Base-by-base conservation (phyloP, 1,284 basidiomycete genomes). In the Wolfiporia cocos region DNA sequence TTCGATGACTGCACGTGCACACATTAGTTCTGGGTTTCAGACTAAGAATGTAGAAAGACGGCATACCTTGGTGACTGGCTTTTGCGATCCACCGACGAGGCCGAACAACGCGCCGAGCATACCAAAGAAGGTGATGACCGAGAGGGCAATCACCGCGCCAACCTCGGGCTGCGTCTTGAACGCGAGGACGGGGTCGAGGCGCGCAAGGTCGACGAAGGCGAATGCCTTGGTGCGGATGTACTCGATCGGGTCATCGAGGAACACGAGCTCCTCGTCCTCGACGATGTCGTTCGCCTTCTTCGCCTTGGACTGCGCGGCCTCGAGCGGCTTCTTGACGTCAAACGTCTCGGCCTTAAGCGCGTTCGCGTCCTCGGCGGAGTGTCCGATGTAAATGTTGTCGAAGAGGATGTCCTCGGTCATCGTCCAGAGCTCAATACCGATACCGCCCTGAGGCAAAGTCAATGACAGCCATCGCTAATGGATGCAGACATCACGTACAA, bases 381-480 rank as follows among this genome's bases (percentile, higher is more conserved):
- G 84, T 47, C 92, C 92, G 49, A 98, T 68, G 71, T 92, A 97
- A 59, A 98, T 81, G 75, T 96, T 93, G 69, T 92, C 82, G 65
- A 93, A 96, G 56, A 96, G 78, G 55, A 96, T 96, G 62, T 94
- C 89, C 68, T 96, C 92, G 37, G 92, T 94, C 94, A 97, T 98
- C 43, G 92, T 94, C 93, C 93, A 98, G 57, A 97, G 81, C 67
- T 98, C 93, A 49, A 97, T 93, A 62, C 93, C 93, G 52, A 97
- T 78, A 69, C 92, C 94, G 52, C 88, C 90, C 78, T 86, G 23
- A 34, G 39, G 18, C 1, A 37, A 17, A 43, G 2, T 49, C 39
- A 50, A 1, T 29, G 6, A 26, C 23, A 18, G 34, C 21, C 41
- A 54, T 46, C 19, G 43, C n/a, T 43, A 12, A 32, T 20, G 5